Conservation (phyloP, 768 basidiomycete species). For the Dentipellis fragilis region DNA sequence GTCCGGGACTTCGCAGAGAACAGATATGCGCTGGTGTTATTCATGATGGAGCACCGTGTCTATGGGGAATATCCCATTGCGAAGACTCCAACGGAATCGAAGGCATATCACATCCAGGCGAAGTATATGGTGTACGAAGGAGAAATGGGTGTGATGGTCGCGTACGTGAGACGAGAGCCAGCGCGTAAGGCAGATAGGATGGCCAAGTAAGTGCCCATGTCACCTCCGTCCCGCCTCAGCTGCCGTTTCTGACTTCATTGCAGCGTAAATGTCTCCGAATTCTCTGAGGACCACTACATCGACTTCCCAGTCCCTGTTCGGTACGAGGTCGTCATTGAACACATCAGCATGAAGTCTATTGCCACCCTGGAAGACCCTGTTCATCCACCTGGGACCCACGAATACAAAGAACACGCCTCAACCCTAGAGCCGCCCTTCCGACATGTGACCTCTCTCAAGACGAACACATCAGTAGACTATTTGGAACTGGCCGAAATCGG, state of each 20-base stretch:
- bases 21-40: slow-evolving; percentile 10
- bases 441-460: neutral
- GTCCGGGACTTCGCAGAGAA: slow-evolving; percentile 3
- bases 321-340: neutral
- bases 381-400: neutral
- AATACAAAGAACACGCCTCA: neutral
- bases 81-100: slow-evolving; percentile 3
- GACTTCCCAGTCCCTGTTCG: slow-evolving; percentile 1
- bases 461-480: neutral
- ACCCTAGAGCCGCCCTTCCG: neutral
- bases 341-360: neutral
- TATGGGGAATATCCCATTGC: slow-evolving; percentile 11
- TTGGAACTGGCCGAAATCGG: neutral
- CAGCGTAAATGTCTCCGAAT: slow-evolving; percentile 3
- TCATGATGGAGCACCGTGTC: slow-evolving; percentile 15
- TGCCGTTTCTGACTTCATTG: neutral
- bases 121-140: slow-evolving; percentile 1
- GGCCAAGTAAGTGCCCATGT: too few species aligned
- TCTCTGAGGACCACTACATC: neutral
- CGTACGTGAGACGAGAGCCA: neutral
- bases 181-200: neutral
- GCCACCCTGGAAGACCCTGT: neutral
- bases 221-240: too few species aligned
- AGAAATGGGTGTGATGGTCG: neutral
- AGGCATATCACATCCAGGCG: slow-evolving; percentile 9